phyloP scores from a whole-genome alignment of 106 monocot genomes.

The Narthecium ossifragum region DNA sequence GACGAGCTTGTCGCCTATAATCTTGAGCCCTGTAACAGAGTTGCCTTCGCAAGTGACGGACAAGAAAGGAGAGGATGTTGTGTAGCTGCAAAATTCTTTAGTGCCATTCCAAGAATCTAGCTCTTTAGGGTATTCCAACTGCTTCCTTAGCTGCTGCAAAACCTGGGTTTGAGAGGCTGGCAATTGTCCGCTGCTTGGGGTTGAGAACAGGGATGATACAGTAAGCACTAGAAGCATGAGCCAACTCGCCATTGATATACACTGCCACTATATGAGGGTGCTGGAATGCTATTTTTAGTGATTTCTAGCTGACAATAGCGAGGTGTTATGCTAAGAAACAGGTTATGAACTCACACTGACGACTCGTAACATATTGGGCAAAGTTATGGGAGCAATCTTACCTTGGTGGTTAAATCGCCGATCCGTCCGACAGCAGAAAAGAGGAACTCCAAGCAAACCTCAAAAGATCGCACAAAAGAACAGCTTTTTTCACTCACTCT shows the following conservation, averaged over 20 bases:
- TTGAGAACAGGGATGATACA: constrained; percentile 19
- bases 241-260: constrained; percentile 21
- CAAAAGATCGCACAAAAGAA: too few relatives aligned
- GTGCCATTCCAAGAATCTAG: constrained; percentile 52
- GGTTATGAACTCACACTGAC: too few relatives aligned
- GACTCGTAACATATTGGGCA: too few relatives aligned
- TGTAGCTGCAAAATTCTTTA: constrained; percentile 48
- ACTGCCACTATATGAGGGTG: too few relatives aligned
- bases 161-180: constrained; percentile 49
- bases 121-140: constrained; percentile 66
- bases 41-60: constrained; percentile 42
- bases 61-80: constrained; percentile 22
- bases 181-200: constrained; percentile 35
- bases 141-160: constrained; percentile 74
- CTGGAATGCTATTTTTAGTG: too few relatives aligned
- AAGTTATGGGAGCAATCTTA: too few relatives aligned
- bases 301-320: too few relatives aligned
- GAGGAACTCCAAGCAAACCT: too few relatives aligned
- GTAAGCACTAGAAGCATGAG: constrained; percentile 8
- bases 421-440: too few relatives aligned
- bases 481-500: too few relatives aligned
- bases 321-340: too few relatives aligned
- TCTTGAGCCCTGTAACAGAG: constrained; percentile 62
- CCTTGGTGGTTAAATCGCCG: too few relatives aligned
- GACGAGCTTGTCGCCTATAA: constrained; percentile 60